Base-by-base conservation (phyloP, 805 yeast genomes). In the Pichia sporocuriosa region DNA sequence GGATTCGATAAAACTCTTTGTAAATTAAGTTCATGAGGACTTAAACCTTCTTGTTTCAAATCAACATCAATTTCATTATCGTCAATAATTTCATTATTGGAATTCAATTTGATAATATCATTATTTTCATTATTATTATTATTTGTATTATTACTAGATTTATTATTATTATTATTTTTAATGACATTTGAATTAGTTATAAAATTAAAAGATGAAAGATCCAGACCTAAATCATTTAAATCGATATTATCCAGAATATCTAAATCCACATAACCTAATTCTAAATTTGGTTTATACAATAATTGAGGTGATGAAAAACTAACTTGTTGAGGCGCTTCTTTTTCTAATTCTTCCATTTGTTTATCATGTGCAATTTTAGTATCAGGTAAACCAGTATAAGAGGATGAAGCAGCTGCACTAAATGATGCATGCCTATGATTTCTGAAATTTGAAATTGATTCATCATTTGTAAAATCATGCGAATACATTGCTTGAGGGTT, bases 291-390 rank as follows among this genome's bases (percentile, higher is more conserved):
- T 24, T 48, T 43, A 42, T 54, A 59, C 20, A 40, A 48, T 27
- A 59, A 17, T 58, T 86, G 95, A 3, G 95, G 96, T 1, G 94
- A 83, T 1, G 94, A 77, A 56, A 84, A 85, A 2, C 81, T 84
- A 21, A 83, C 88, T 53, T 83, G 87, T 33, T 71, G 72, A 2
- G 89, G 88, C 0, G 73, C 74, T 29, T 70, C 74, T 11, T 28
- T 39, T 22, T 49, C 52, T 19, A 49, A 27, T n/a, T 43, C 43
- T 23, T 46, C 41, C 19, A 43, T 24, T 17, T 40, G 31, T 19
- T 40, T 40, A 24, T 44, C 41, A 17, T 39, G 36, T 4, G 36
- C 42, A 13, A 31, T 22, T 15, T 16, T 39, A 4, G 35, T 40
- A 32, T 51, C 52, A 1, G 45, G 56, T 23, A 44, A 54, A n/a